Conservation (phyloP, 2,329 filamentous ascomycete genomes). For the Apiospora marii region DNA sequence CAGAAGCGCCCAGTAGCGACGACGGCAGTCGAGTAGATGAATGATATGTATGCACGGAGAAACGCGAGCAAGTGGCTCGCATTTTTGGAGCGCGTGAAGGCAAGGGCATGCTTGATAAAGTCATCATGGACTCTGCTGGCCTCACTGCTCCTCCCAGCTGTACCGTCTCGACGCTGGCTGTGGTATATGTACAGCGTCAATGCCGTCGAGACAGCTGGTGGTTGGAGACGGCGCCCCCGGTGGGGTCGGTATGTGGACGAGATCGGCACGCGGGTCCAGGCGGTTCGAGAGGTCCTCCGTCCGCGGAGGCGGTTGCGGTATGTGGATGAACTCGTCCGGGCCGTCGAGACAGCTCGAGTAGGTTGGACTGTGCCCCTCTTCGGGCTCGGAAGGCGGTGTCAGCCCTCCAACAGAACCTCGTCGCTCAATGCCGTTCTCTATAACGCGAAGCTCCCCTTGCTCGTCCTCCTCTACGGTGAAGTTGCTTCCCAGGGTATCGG, state of each 20-base stretch:
- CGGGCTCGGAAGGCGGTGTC: conserved; percentile 19
- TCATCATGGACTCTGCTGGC: neutral
- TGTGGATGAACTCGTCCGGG: conserved; percentile 24
- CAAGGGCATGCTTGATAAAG: neutral
- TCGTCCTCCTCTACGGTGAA: conserved; percentile 61
- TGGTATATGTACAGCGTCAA: conserved; percentile 43
- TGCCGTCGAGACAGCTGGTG: conserved; percentile 38
- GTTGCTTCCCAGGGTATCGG: conserved; percentile 63
- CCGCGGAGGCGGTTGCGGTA: conserved; percentile 24
- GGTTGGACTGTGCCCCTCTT: conserved; percentile 6
- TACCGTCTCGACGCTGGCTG: conserved; percentile 43
- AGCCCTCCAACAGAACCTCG: neutral
- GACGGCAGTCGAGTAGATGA: neutral
- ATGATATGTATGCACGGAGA: too few species aligned
- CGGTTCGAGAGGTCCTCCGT: conserved; percentile 12
- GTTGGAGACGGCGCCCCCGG: conserved; percentile 27
- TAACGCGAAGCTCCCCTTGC: neutral
- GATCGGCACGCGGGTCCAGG: conserved; percentile 20
- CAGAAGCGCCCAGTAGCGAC: neutral
- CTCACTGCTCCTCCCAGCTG: conserved; percentile 41
- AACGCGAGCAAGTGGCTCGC: neutral
- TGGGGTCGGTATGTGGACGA: conserved; percentile 27
- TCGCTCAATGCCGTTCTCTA: neutral
- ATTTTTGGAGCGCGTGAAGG: neutral
- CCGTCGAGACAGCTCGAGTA: conserved; percentile 21